Evolutionary conservation across 192 early-diverging fungal genomes (phyloP), one percentile per base, ranked within the genome.

Genomic region (Umbelopsis vinacea): DNA sequence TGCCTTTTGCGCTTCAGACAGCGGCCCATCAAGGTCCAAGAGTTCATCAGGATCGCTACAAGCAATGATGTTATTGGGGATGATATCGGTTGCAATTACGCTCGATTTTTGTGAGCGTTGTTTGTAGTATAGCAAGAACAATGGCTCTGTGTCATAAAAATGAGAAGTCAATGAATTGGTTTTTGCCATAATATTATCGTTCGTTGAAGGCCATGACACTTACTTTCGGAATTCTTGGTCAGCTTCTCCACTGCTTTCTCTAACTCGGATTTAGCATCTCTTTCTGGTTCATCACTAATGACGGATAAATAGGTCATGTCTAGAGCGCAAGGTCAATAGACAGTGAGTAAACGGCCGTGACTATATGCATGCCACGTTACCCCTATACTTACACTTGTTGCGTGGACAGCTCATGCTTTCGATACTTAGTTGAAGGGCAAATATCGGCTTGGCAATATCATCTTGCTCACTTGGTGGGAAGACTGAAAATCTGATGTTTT

Each of bases 31-130:
- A 70, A 86, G 85, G 55, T 85, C 83, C 21, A 88, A 14, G 10
- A 76, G 70, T 8, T 33, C 68, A 54, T 79, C 73, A 54, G 87
- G 76, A 69, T 83, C 83, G 76, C 76, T 40, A 50, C 81, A 69
- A 54, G 78, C 40, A 79, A 75, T 80, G 17, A 86, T 29, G 67
- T 88, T 88, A 2, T 71, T 66, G 5, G 87, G 87, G 50, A 86
- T 26, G 4, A 68, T 68, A 52, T 53, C 74, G 63, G 47, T 67
- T 52, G 71, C 71, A 67, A 46, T 52, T 48, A 21, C 72, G 29
- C 55, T 79, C 19, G 22, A 55, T 70, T 66, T 52, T 70, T 50
- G 81, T 67, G 75, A 68, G 22, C 82, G 74, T 10, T 81, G 78
- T 46, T 84, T 76, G 43, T 86, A 88, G 35, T 78, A 83, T 71